Evolutionary conservation across 2,329 filamentous ascomycete species (phyloP).

Genomic region (Pseudogymnoascus sp.): DNA sequence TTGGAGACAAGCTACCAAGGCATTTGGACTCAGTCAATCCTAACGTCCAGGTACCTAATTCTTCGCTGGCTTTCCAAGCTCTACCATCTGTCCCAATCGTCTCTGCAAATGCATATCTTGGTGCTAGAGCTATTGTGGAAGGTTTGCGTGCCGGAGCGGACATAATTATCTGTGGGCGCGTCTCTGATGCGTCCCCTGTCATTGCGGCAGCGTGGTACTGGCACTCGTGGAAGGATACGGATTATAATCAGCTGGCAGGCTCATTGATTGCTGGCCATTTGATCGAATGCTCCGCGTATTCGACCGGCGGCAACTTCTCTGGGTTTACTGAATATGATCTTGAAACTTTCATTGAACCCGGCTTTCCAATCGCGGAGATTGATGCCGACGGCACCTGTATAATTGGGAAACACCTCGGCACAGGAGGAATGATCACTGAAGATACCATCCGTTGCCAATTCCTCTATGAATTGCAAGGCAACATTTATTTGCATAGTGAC

Average conservation of each 20-base stretch:
- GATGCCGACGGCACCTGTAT: slow-evolving; percentile 32
- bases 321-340: slow-evolving; percentile 27
- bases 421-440: slow-evolving; percentile 37
- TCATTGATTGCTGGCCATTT: slow-evolving; percentile 30
- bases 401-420: slow-evolving; percentile 38
- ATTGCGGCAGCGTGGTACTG: slow-evolving; percentile 40
- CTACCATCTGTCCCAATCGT: slow-evolving; percentile 23
- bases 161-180: slow-evolving; percentile 39
- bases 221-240: slow-evolving; percentile 35
- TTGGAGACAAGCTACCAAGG: too few relatives aligned
- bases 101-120: slow-evolving; percentile 47
- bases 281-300: slow-evolving; percentile 27
- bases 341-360: slow-evolving; percentile 38
- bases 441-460: slow-evolving; percentile 48
- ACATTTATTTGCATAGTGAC: slow-evolving; percentile 51
- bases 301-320: slow-evolving; percentile 18
- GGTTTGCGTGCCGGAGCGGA: slow-evolving; percentile 36
- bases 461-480: slow-evolving; percentile 49
- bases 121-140: slow-evolving; percentile 36
- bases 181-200: slow-evolving; percentile 38
- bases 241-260: slow-evolving; percentile 34
- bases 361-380: slow-evolving; percentile 41
- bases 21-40: slow-evolving; percentile 39
- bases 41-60: slow-evolving; percentile 27
- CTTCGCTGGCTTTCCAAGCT: slow-evolving; percentile 25